These are phyloP conservation scores for Fusarium setosum DNA, from an alignment of 2,329 filamentous ascomycete species.

Conservation along the genomic window DNA sequence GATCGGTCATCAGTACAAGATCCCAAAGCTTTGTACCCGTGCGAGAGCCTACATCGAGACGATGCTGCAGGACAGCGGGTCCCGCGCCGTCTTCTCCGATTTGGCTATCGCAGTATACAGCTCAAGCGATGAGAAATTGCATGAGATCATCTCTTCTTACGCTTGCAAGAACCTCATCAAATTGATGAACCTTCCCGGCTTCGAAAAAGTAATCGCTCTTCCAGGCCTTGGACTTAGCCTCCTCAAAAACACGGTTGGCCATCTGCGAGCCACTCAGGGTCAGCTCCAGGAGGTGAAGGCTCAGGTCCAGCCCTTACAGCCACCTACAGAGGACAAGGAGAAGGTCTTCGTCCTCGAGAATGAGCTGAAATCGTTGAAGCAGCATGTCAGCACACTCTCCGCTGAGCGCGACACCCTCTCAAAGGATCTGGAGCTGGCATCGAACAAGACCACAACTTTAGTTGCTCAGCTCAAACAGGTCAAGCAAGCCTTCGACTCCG, in stretches of 20 bases:
- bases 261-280: not conserved
- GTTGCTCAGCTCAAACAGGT: not conserved
- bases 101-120: not conserved
- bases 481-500: not conserved
- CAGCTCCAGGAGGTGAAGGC: not conserved
- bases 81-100: not conserved
- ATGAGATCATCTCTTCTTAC: not conserved
- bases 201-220: not conserved
- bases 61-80: not conserved
- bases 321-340: not conserved
- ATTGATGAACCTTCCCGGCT: not conserved
- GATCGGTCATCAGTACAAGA: conserved; percentile 35
- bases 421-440: not conserved
- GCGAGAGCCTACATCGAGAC: conserved; percentile 16
- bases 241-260: not conserved
- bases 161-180: not conserved
- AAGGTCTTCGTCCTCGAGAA: not conserved
- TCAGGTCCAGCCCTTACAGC: not conserved
- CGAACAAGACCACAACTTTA: not conserved
- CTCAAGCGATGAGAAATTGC: not conserved
- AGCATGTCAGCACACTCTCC: not conserved
- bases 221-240: not conserved
- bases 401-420: not conserved
- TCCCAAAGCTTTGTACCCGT: conserved; percentile 19
- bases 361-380: not conserved